These are phyloP conservation scores for Pseudocercospora fijiensis DNA, from an alignment of 2,329 filamentous ascomycete species.

Conservation along the genomic window DNA sequence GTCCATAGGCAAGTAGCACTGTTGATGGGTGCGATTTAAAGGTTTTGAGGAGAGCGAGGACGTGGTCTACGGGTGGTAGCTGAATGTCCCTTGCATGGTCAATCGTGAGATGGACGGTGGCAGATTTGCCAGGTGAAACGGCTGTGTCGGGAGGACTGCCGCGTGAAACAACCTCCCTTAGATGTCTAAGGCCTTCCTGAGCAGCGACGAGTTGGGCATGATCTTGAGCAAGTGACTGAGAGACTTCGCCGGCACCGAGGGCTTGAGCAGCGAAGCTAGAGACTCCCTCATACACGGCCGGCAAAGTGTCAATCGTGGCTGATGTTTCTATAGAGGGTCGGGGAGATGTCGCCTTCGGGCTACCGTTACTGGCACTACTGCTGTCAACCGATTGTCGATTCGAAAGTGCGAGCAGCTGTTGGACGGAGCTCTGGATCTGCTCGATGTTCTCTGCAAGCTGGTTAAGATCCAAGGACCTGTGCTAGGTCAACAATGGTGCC, in stretches of 20 bases:
- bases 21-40: slow-evolving; percentile 14
- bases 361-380: neutral
- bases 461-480: slow-evolving; percentile 5
- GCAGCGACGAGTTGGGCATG: slow-evolving; percentile 15
- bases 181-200: slow-evolving; percentile 14
- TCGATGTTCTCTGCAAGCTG: slow-evolving; percentile 14
- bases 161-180: slow-evolving; percentile 7
- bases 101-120: neutral
- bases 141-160: slow-evolving; percentile 7
- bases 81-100: neutral
- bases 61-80: slow-evolving; percentile 15
- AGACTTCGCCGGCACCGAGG: slow-evolving; percentile 17
- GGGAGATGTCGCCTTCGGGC: neutral
- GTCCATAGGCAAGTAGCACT: slow-evolving; percentile 10
- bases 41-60: slow-evolving; percentile 10
- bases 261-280: slow-evolving; percentile 17
- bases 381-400: neutral
- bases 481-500: neutral
- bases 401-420: slow-evolving; percentile 13
- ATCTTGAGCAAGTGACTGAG: slow-evolving; percentile 14
- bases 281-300: slow-evolving; percentile 14
- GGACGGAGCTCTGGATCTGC: slow-evolving; percentile 12
- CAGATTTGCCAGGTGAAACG: neutral
- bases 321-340: slow-evolving; percentile 4
- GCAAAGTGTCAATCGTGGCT: slow-evolving; percentile 6